Evolutionary conservation across 768 basidiomycete species (phyloP).

Genomic region (Tricholoma sp.): DNA sequence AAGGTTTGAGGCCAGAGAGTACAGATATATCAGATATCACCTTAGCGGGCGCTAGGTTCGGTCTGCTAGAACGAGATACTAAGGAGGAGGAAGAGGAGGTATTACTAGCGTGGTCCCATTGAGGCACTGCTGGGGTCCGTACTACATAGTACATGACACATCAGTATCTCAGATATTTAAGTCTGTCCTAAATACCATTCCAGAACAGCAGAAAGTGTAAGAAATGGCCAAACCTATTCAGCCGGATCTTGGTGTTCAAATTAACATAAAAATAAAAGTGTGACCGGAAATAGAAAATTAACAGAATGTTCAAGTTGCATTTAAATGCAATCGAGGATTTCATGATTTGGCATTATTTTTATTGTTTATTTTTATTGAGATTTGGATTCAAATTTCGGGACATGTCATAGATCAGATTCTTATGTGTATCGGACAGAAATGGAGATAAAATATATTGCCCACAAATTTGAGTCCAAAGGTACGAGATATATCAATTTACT

Average conservation of each 20-base stretch:
- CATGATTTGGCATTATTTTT: neutral
- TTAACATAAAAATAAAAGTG: neutral
- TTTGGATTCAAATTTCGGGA: neutral
- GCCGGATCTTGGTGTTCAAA: neutral
- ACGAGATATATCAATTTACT: neutral
- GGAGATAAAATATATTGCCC: neutral
- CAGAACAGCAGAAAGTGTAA: neutral
- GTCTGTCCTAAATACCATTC: neutral
- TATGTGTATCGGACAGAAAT: neutral
- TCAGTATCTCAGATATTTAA: neutral
- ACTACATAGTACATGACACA: no score
- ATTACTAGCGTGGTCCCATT: no score
- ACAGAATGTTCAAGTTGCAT: neutral
- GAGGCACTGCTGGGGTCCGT: no score
- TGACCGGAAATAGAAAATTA: neutral
- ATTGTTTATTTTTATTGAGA: neutral
- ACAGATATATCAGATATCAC: no score
- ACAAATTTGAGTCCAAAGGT: neutral
- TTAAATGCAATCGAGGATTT: neutral
- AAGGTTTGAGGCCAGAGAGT: no score
- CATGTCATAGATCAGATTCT: neutral
- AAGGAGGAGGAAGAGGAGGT: no score
- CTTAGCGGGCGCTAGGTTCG: no score
- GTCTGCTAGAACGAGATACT: no score
- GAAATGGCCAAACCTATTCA: neutral